Conservation (phyloP, 83 land plant genomes). For the Diphasiastrum complanatum region DNA sequence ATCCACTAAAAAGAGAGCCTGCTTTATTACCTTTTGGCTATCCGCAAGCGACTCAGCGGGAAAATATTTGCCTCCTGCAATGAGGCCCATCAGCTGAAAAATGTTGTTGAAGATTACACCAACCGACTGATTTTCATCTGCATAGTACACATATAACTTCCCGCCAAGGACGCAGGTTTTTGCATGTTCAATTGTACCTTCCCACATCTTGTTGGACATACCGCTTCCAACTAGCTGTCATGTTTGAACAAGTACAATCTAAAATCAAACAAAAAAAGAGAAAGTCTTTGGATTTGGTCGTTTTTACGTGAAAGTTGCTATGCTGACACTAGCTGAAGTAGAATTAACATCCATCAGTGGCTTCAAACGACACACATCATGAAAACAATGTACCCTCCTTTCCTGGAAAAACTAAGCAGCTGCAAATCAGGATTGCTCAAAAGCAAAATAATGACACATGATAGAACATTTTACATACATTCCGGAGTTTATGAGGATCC, state of each 20-base stretch:
- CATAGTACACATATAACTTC: slow-evolving; percentile 64
- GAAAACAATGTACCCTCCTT: no score
- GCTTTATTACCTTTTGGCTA: slow-evolving; percentile 56
- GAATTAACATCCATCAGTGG: no score
- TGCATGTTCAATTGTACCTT: slow-evolving; percentile 80
- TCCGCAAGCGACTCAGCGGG: slow-evolving; percentile 77
- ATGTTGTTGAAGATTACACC: slow-evolving; percentile 83
- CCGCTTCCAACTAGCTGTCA: slow-evolving; percentile 89
- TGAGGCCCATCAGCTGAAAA: slow-evolving; percentile 72
- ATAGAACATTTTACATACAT: slow-evolving; percentile 31
- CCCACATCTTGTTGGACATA: slow-evolving; percentile 99
- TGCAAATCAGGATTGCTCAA: slow-evolving; percentile 3
- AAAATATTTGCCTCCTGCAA: slow-evolving; percentile 44
- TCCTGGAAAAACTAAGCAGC: no score
- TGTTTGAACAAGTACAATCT: neutral
- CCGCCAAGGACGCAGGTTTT: slow-evolving; percentile 85
- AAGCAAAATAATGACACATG: neutral
- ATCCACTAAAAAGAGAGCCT: slow-evolving; percentile 37
- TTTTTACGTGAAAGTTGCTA: no score
- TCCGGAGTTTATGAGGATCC: slow-evolving; percentile 57
- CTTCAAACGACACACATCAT: no score
- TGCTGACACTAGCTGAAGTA: no score
- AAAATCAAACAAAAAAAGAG: slow-evolving; percentile 1
- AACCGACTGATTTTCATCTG: slow-evolving; percentile 54
- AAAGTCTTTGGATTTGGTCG: neutral